phyloP scores from a whole-genome alignment of 495 filamentous ascomycete species.

The Cercophora scortea region DNA sequence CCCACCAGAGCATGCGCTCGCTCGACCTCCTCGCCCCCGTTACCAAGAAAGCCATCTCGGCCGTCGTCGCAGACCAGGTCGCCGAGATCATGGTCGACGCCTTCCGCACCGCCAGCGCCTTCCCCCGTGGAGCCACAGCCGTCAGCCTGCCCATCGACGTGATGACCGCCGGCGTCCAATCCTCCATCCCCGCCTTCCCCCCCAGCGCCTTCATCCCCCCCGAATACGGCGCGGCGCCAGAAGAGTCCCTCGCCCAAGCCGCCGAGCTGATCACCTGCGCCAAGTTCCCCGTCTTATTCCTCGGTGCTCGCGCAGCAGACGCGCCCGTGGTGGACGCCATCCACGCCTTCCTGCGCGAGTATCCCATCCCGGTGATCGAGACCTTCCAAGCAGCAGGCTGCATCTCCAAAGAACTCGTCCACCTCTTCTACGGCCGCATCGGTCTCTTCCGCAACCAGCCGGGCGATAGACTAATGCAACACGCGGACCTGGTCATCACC shows the following conservation, averaged over 20 bases:
- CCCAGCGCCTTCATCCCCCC: constrained; percentile 20
- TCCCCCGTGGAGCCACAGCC: constrained; percentile 23
- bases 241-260: constrained; percentile 7
- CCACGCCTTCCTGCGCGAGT: constrained; percentile 20
- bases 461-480: constrained; percentile 25
- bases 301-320: constrained; percentile 25
- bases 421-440: constrained; percentile 31
- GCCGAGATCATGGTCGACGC: constrained; percentile 29
- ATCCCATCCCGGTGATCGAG: constrained; percentile 30
- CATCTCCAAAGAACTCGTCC: constrained; percentile 23
- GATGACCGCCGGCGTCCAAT: constrained; percentile 17
- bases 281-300: constrained; percentile 28
- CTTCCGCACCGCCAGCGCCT: constrained; percentile 23
- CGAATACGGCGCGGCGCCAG: constrained; percentile 18
- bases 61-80: constrained; percentile 29
- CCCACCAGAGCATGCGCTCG: constrained; percentile 28
- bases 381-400: constrained; percentile 35
- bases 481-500: constrained; percentile 27
- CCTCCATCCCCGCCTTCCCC: constrained; percentile 22
- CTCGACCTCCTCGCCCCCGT: constrained; percentile 23
- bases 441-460: constrained; percentile 34
- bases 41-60: constrained; percentile 19
- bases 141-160: constrained; percentile 31
- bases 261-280: constrained; percentile 18
- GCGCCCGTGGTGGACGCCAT: constrained; percentile 20